Conservation (phyloP, 176 grass and related monocot species). For the Poa annua region DNA sequence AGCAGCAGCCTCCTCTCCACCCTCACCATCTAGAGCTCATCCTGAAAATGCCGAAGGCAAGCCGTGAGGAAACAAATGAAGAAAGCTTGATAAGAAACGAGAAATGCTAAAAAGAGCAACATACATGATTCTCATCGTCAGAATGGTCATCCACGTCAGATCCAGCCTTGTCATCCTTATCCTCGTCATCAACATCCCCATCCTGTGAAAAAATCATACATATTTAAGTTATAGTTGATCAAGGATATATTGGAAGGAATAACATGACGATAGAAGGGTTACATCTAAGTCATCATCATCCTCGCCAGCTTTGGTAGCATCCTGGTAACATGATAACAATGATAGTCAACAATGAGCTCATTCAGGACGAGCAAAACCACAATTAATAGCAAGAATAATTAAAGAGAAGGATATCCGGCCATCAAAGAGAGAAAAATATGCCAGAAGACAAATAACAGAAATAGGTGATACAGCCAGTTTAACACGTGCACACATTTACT, state of each 20-base stretch:
- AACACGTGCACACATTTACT: neutral
- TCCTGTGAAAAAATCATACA: constrained; percentile 27
- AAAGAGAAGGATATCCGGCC: neutral
- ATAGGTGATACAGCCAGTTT: neutral
- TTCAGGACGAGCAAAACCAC: neutral
- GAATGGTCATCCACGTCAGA: constrained; percentile 56
- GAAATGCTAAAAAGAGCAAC: neutral
- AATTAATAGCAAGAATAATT: neutral
- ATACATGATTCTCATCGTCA: constrained; percentile 59
- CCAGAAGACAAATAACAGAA: neutral
- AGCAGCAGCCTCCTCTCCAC: constrained; percentile 30
- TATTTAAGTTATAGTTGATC: neutral
- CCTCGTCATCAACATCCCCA: constrained; percentile 56
- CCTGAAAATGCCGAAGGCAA: constrained; percentile 45
- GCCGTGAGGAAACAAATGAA: neutral
- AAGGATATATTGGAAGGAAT: neutral
- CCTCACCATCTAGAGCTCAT: constrained; percentile 75
- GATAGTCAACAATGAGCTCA: neutral
- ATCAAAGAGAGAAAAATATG: neutral
- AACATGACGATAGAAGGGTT: neutral
- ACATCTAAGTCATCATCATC: constrained; percentile 57
- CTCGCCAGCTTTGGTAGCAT: constrained; percentile 50
- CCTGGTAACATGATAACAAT: constrained; percentile 41
- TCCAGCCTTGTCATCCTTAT: constrained; percentile 57
- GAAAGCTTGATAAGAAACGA: neutral